These are phyloP conservation scores for Suillus luteus DNA, from an alignment of 768 basidiomycete genomes.

Conservation along the genomic window DNA sequence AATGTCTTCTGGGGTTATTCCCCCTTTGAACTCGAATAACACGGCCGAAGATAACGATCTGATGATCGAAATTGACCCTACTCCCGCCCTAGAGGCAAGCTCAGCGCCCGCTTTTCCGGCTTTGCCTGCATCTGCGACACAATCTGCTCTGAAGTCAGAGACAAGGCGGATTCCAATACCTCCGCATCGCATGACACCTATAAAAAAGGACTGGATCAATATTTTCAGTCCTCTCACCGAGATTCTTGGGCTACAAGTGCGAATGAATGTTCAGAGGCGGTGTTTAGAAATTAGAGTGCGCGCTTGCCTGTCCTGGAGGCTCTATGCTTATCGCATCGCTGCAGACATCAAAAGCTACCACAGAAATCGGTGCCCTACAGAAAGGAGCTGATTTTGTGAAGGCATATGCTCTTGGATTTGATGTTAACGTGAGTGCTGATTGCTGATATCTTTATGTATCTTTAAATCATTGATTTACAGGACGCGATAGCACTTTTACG, in stretches of 20 bases:
- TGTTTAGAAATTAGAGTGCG: constrained; percentile 91
- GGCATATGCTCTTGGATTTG: constrained; percentile 92
- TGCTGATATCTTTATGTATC: not conserved
- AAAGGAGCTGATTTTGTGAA: constrained; percentile 98
- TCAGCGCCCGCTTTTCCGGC: constrained; percentile 71
- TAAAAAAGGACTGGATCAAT: constrained; percentile 96
- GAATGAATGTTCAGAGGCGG: constrained; percentile 92
- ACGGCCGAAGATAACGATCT: constrained; percentile 58
- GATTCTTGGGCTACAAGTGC: constrained; percentile 90
- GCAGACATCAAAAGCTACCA: constrained; percentile 93
- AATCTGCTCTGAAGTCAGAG: constrained; percentile 72
- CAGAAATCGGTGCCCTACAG: constrained; percentile 89
- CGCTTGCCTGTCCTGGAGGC: constrained; percentile 12
- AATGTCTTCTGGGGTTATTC: constrained; percentile 27
- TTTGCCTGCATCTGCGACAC: constrained; percentile 58
- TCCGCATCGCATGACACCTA: constrained; percentile 94
- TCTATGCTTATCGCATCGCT: constrained; percentile 11
- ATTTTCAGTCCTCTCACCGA: constrained; percentile 96
- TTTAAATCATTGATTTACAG: constrained; percentile 40
- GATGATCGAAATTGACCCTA: constrained; percentile 56
- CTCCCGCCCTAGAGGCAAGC: constrained; percentile 45
- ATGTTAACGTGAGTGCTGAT: constrained; percentile 72
- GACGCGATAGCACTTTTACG: constrained; percentile 95
- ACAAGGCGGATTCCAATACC: constrained; percentile 89
- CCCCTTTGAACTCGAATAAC: constrained; percentile 12